Percentiles rank a stretch among this genome's conserved stretches.
Conservation (phyloP, 192 early-diverging fungal genomes). For the Coemansia sp. region DNA sequence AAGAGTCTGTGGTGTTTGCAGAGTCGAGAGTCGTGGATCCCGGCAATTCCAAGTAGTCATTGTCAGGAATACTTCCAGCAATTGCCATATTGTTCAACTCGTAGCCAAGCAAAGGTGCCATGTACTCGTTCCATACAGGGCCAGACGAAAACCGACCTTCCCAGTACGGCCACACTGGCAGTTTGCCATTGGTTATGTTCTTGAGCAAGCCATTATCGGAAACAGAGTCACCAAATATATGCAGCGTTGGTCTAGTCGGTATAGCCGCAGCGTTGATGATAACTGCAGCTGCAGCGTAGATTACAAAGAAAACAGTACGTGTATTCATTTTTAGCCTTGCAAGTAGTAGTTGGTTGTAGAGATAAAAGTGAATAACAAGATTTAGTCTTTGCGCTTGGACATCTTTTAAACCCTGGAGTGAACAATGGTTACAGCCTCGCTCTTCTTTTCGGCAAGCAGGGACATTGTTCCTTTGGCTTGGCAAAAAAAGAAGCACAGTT, state of each 20-base stretch:
- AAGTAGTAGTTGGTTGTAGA: no score
- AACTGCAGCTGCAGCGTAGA: neutral
- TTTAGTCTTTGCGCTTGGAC: neutral
- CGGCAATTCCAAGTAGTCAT: neutral
- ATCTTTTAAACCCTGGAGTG: neutral
- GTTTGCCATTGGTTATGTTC: constrained; percentile 7
- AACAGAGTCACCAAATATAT: constrained; percentile 36
- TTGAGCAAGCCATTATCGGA: constrained; percentile 27
- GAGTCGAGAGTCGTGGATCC: neutral
- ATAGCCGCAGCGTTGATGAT: neutral
- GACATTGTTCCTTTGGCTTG: neutral
- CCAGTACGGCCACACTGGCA: constrained; percentile 27
- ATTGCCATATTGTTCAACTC: constrained; percentile 28
- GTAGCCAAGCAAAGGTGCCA: constrained; percentile 21
- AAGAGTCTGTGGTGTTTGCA: neutral
- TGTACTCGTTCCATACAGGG: constrained; percentile 36
- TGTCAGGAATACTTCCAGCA: constrained; percentile 20
- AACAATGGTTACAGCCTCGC: neutral
- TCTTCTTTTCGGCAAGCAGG: neutral
- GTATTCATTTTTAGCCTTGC: neutral
- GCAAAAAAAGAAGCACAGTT: neutral
- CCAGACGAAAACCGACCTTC: constrained; percentile 29
- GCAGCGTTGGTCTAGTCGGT: constrained; percentile 14
- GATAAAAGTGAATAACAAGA: no score
- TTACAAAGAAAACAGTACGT: neutral